A percentile compares a stretch with the other conserved stretches of the same genome.
These are phyloP conservation scores for Tetrahymena borealis DNA, from an alignment of 73 alveolate species.

Conservation along the genomic window DNA sequence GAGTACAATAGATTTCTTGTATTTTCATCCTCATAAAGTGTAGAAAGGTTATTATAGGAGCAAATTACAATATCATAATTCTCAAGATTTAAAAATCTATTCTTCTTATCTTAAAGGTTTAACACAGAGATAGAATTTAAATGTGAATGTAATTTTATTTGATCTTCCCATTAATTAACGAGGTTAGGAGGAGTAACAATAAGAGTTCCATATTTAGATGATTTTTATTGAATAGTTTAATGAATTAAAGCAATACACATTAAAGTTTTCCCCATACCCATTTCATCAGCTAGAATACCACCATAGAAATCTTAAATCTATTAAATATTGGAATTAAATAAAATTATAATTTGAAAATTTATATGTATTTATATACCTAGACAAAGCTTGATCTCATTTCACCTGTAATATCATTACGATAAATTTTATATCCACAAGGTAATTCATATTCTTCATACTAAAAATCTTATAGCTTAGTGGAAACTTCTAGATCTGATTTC, in stretches of 20 bases:
- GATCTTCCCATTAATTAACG: conserved; percentile 33
- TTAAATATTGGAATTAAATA: neutral
- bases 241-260: conserved; percentile 42
- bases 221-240: neutral
- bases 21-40: neutral
- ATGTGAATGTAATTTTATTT: neutral
- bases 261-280: conserved; percentile 76
- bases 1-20: neutral
- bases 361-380: neutral
- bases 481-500: neutral
- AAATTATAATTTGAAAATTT: neutral
- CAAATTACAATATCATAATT: neutral
- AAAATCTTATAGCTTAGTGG: neutral
- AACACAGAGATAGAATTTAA: neutral
- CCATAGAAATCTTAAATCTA: conserved; percentile 10
- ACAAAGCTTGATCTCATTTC: neutral
- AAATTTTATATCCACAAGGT: neutral
- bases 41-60: neutral
- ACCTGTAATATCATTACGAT: neutral
- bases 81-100: neutral
- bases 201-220: neutral
- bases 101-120: neutral
- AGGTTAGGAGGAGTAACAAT: conserved; percentile 38
- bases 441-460: neutral
- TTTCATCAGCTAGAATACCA: conserved; percentile 70